phyloP scores from a whole-genome alignment of 371 early-diverging fungal genomes.

The Rhizopus sp. region DNA sequence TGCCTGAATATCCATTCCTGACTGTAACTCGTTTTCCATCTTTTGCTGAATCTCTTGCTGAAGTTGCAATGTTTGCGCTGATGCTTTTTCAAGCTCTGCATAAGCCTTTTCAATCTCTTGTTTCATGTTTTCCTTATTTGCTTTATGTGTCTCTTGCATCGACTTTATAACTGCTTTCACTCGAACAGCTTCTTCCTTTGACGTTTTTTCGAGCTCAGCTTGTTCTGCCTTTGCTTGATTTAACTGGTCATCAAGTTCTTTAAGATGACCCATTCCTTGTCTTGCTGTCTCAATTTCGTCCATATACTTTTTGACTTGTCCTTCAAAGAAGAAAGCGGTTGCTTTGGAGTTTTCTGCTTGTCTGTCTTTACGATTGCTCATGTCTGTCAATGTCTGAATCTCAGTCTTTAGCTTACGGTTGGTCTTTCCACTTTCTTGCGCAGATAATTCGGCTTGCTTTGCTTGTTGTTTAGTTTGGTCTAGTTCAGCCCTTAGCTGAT shows the following conservation, averaged over 20 bases:
- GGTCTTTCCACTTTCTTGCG: slow-evolving; percentile 50
- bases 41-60: slow-evolving; percentile 44
- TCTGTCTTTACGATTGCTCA: slow-evolving; percentile 55
- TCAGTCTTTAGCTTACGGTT: slow-evolving; percentile 52
- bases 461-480: slow-evolving; percentile 51
- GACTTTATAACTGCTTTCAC: slow-evolving; percentile 31
- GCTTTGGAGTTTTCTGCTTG: slow-evolving; percentile 57
- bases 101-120: slow-evolving; percentile 38
- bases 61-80: slow-evolving; percentile 31
- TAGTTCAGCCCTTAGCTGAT: slow-evolving; percentile 34
- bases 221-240: slow-evolving; percentile 43
- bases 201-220: slow-evolving; percentile 33
- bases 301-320: slow-evolving; percentile 53
- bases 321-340: slow-evolving; percentile 54
- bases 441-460: slow-evolving; percentile 47
- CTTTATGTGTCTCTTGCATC: slow-evolving; percentile 35
- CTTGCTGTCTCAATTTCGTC: slow-evolving; percentile 53
- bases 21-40: slow-evolving; percentile 31
- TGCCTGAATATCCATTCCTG: slow-evolving; percentile 28
- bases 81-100: slow-evolving; percentile 35
- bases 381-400: slow-evolving; percentile 53
- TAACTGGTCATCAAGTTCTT: slow-evolving; percentile 49
- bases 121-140: slow-evolving; percentile 35
- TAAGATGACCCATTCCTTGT: slow-evolving; percentile 49
- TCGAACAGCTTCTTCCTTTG: slow-evolving; percentile 33